phyloP scores from a whole-genome alignment of 371 early-diverging fungal genomes.

The Mortierella sp. region DNA sequence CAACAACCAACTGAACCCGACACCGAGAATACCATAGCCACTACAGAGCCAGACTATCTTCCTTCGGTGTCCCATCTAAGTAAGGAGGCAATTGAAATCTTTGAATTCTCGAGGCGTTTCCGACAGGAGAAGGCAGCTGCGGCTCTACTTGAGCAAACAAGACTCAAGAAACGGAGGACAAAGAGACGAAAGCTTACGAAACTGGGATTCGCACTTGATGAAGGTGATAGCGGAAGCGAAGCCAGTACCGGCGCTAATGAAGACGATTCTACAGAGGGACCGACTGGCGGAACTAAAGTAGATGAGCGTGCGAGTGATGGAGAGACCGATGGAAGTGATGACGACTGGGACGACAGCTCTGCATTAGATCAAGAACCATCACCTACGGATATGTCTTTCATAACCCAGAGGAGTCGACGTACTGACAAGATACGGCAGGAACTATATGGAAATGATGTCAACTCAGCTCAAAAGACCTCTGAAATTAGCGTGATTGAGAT shows the following conservation, averaged over 20 bases:
- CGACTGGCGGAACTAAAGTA: neutral
- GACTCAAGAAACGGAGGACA: conserved; percentile 17
- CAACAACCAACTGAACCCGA: neutral
- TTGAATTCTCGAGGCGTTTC: conserved; percentile 48
- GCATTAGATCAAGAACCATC: conserved; percentile 7
- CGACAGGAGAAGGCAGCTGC: conserved; percentile 37
- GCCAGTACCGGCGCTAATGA: neutral
- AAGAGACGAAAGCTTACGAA: conserved; percentile 30
- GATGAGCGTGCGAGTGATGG: neutral
- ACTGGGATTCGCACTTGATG: conserved; percentile 39
- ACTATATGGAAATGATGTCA: conserved; percentile 17
- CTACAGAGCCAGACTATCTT: neutral
- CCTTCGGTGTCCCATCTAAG: conserved; percentile 6
- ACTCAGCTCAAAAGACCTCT: neutral
- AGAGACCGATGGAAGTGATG: conserved; percentile 6
- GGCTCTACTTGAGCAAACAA: conserved; percentile 11
- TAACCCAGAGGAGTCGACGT: conserved; percentile 12
- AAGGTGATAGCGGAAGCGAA: conserved; percentile 33
- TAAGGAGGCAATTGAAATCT: conserved; percentile 46
- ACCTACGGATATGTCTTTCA: conserved; percentile 28
- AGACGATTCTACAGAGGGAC: neutral
- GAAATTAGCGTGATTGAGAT: conserved; percentile 13
- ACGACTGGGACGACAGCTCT: conserved; percentile 5
- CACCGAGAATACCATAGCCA: neutral
- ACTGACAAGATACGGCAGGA: conserved; percentile 4